Base-by-base conservation (phyloP, 1,284 basidiomycete species). In the Moesziomyces globuligerus region DNA sequence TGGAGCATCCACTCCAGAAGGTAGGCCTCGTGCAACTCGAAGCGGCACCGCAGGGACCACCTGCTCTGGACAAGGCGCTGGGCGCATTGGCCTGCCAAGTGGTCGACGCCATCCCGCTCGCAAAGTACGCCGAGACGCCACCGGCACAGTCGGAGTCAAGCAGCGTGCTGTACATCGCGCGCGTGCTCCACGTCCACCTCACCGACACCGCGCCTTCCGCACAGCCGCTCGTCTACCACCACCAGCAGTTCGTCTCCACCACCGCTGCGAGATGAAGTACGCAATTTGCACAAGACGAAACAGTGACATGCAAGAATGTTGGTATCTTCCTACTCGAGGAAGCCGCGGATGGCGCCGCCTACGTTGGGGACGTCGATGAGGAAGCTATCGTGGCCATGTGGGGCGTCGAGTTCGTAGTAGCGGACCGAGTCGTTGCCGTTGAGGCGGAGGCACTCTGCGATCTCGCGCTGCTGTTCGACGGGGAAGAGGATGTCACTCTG, bases 401-500 rank as follows among this genome's bases (percentile, higher is more conserved):
- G 94, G 4, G 95, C 94, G 37, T 96, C 94, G 8, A 98, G 87
- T 84, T 98, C 96, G 83, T 95, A 98, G 84, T 98, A 98, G 58
- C 91, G 90, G 28, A 99, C 96, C 61, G 87, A 85, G 20, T 88
- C 84, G 47, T 81, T 81, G 0, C 95, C 95, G 2, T 90, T 89
- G 86, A 94, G 88, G 60, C 93, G 87, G 66, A 99, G 84, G 26
- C 94, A 94, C 83, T 98, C 94, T 4, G 91, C 93, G 21, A 97
- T 86, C 84, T 98, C 95, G 26, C 95, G 86, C 83, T 98, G 96
- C 84, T 98, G 95, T 79, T 98, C 94, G 7, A 98, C 92, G 0
- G 94, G 93, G 84, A 99, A 98, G 23, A 99, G 85, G 38, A 98
- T 94, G 79, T 99, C 95, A 77, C 90, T 92, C 84, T 99, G 95